Percentiles rank a stretch among this genome's conserved stretches.
These are phyloP conservation scores for Nakazawaea peltata DNA, from an alignment of 805 yeast species.

Conservation along the genomic window DNA sequence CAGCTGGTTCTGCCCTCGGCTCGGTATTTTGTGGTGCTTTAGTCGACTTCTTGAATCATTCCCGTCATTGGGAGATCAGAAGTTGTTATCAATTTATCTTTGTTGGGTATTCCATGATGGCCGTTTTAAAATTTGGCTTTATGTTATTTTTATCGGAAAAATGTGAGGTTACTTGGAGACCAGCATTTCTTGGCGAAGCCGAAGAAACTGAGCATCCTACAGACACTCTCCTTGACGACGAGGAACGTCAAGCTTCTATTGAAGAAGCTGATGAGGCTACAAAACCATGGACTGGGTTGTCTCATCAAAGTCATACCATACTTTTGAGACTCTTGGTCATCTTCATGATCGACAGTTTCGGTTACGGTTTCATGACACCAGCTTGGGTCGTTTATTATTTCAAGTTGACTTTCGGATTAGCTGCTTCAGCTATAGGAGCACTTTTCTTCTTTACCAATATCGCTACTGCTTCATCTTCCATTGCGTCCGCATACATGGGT, in stretches of 20 bases:
- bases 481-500: slow-evolving; percentile 71
- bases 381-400: slow-evolving; percentile 87
- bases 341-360: slow-evolving; percentile 82
- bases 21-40: slow-evolving; percentile 53
- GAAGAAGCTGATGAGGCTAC: slow-evolving; percentile 11
- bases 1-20: slow-evolving; percentile 72
- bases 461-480: slow-evolving; percentile 57
- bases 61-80: slow-evolving; percentile 24
- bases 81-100: slow-evolving; percentile 53
- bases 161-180: slow-evolving; percentile 36
- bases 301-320: slow-evolving; percentile 33
- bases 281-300: slow-evolving; percentile 26
- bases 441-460: slow-evolving; percentile 60
- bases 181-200: slow-evolving; percentile 15
- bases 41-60: slow-evolving; percentile 35
- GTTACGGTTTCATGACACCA: slow-evolving; percentile 80
- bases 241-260: slow-evolving; percentile 12
- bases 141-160: slow-evolving; percentile 42
- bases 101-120: slow-evolving; percentile 44
- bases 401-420: slow-evolving; percentile 42
- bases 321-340: slow-evolving; percentile 43
- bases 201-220: slow-evolving; percentile 16
- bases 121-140: slow-evolving; percentile 40
- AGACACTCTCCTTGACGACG: slow-evolving; percentile 3
- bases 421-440: slow-evolving; percentile 55